Evolutionary conservation across 108 stramenopile species (phyloP), one percentile per base, ranked within the genome.

Genomic region (Fistulifera pelliculosa): DNA sequence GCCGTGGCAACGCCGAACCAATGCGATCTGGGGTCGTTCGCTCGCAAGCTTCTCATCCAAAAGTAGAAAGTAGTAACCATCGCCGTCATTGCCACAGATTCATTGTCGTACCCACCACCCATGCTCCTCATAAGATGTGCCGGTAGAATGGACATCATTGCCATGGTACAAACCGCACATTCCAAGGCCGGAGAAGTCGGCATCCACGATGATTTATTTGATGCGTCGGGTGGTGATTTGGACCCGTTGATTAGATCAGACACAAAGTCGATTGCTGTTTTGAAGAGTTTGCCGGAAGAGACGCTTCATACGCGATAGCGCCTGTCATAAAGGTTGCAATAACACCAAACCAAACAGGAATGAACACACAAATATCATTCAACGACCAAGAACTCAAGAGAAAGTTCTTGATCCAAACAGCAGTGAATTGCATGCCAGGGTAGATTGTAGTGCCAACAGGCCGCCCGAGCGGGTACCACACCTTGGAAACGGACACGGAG

Each of bases 101-200:
- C 98, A 53, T 99, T 99, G 66, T 99, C 98, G 66, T 94, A 99
- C 25, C 93, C 91, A 42, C 98, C 98, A n/a, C 98, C 96, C 6
- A 99, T 90, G 64, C 84, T 87, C 41, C 98, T 66, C 82, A 93
- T 94, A 44, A 96, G 83, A 71, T 99, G 94, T 0, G 94, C 92
- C 1, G 96, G 98, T 16, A 97, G 85, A 40, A 96, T 71, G 47
- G 79, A 80, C 85, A 96, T 95, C 66, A 96, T 83, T 22, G 76
- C 90, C 65, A 93, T 79, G 24, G 96, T 90, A 63, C 73, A 83
- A 13, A 92, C 56, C 18, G 80, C 82, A 21, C 81, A 83, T 68
- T 86, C 86, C 27, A 87, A 41, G 27, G 83, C 74, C 1, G 84
- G 89, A 43, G 82, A 71, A 15, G 48, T 47, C 0, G 58, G 27